These are phyloP conservation scores for Phytophthora ohioensis DNA, from an alignment of 352 stramenopile genomes.

Conservation along the genomic window DNA sequence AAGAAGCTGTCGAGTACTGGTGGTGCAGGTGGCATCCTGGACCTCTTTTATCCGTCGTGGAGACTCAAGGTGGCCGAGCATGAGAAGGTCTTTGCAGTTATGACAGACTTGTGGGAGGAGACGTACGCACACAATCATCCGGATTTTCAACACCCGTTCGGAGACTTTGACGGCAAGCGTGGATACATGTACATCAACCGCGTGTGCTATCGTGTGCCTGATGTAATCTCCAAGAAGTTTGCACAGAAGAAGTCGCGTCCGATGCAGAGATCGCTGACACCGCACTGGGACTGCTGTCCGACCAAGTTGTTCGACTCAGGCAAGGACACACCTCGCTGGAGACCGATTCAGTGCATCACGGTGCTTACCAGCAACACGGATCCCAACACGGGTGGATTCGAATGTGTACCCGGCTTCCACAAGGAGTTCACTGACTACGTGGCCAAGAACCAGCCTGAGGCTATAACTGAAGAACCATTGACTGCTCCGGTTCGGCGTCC, in stretches of 20 bases:
- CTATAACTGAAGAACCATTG: constrained; percentile 15
- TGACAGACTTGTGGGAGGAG: constrained; percentile 82
- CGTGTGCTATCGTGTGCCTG: constrained; percentile 82
- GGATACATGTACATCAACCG: constrained; percentile 92
- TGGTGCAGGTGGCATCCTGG: constrained; percentile 88
- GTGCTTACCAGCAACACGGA: constrained; percentile 78
- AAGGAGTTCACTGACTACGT: constrained; percentile 84
- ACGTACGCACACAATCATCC: constrained; percentile 76
- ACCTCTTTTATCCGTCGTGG: constrained; percentile 92
- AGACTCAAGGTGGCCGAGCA: constrained; percentile 82
- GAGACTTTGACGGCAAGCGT: constrained; percentile 68
- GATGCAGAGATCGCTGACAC: constrained; percentile 89
- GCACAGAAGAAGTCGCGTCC: constrained; percentile 72
- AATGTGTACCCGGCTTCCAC: constrained; percentile 89
- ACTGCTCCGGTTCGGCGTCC: constrained; percentile 42
- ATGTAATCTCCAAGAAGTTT: constrained; percentile 71
- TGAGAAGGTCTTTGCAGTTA: constrained; percentile 74
- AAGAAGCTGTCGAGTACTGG: constrained; percentile 88
- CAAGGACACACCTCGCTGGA: constrained; percentile 82
- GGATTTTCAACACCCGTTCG: constrained; percentile 77
- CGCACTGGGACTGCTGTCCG: constrained; percentile 91
- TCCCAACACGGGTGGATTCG: constrained; percentile 84
- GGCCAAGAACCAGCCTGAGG: constrained; percentile 27
- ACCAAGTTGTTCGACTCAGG: constrained; percentile 72
- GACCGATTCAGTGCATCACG: constrained; percentile 91